Evolutionary conservation across 305 asterid species (phyloP), one percentile per base, ranked within the genome.

Genomic region (Solanum hybrid): DNA sequence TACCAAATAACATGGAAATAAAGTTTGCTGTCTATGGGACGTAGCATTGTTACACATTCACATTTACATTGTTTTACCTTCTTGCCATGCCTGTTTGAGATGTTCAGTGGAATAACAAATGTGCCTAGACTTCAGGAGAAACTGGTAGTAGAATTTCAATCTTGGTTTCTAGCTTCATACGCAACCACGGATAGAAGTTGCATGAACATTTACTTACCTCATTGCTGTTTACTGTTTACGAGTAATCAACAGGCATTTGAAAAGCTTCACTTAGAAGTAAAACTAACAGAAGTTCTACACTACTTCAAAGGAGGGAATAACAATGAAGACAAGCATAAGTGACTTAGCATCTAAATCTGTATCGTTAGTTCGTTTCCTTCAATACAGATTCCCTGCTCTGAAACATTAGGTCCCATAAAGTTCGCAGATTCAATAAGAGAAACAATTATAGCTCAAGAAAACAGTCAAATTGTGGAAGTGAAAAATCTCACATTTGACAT

Each of bases 371-470:
- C 1, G n/a, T 51, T 51, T 51, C 66, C 66, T 51, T 51, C n/a
- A 15, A 51, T 17, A 51, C 0, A 51, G 9, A 51, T 0, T 1
- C n/a, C n/a, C n/a, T 51, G 22, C 66, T 51, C 66, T 17, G 66
- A 51, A 51, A 51, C 66, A 51, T 15, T 51, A 51, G 66, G 66
- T 51, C 66, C n/a, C n/a, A 51, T 51, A 17, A 15, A 51, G 10
- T 51, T 51, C 0, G 66, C n/a, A 51, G 66, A 51, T 51, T 51
- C n/a, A 51, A 51, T 51, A 51, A 51, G 66, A 51, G 66, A 51
- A 0, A 0, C 66, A 15, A 51, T 15, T 0, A 15, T 51, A 51
- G 9, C 66, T 15, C 66, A 51, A 51, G 66, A 0, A 51, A 51
- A 51, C 0, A 51, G 66, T 15, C 66, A 51, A 15, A 51, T 51